A percentile compares a stretch with the other conserved stretches of the same genome.
These are phyloP conservation scores for Tulasnella sp. DNA, from an alignment of 768 basidiomycete genomes.

Conservation along the genomic window DNA sequence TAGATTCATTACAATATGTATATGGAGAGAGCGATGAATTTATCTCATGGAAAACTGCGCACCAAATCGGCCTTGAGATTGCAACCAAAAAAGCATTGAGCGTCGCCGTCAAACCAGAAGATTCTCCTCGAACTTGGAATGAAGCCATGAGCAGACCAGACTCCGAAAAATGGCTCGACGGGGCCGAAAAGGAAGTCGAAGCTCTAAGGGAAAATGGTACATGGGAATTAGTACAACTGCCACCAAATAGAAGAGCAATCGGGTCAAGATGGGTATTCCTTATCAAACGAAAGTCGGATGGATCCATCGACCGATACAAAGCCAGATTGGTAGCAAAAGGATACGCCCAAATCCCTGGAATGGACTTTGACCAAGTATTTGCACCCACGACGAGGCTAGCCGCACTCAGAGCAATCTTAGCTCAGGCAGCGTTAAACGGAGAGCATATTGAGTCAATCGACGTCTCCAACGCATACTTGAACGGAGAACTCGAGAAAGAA, in stretches of 20 bases:
- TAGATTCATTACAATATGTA: neutral
- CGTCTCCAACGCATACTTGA: slow-evolving; percentile 38
- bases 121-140: neutral
- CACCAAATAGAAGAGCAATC: slow-evolving; percentile 43
- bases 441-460: slow-evolving; percentile 39
- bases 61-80: too few relatives aligned
- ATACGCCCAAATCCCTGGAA: slow-evolving; percentile 38
- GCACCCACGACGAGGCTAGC: slow-evolving; percentile 39
- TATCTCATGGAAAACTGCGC: neutral
- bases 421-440: slow-evolving; percentile 3
- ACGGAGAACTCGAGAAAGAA: slow-evolving; percentile 37
- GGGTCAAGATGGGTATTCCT: slow-evolving; percentile 46
- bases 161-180: slow-evolving; percentile 24
- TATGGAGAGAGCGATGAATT: neutral
- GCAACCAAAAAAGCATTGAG: too few relatives aligned
- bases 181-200: neutral
- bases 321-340: slow-evolving; percentile 42
- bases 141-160: too few relatives aligned
- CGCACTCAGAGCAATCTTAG: slow-evolving; percentile 10
- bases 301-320: slow-evolving; percentile 41
- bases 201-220: slow-evolving; percentile 38
- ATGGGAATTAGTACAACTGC: slow-evolving; percentile 41
- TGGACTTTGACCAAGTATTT: slow-evolving; percentile 51
- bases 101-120: neutral
- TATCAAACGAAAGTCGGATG: slow-evolving; percentile 41